Evolutionary conservation across 2,329 filamentous ascomycete species (phyloP).

Genomic region (Aaosphaeria arxii): DNA sequence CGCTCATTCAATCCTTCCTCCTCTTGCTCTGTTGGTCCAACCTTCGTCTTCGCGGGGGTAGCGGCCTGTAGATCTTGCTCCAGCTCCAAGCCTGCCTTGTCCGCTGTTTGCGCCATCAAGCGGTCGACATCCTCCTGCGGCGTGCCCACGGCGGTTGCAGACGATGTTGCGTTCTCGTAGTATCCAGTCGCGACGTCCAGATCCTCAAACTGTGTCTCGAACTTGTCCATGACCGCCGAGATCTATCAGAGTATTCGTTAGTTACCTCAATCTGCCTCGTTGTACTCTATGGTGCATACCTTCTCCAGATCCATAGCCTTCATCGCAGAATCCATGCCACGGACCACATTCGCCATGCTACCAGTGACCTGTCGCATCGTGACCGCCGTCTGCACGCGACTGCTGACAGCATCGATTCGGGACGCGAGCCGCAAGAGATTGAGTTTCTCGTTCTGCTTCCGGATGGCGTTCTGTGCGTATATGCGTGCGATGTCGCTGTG

Average conservation of each 20-base stretch:
- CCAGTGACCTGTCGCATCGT: slow-evolving; percentile 61
- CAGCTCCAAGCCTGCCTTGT: slow-evolving; percentile 82
- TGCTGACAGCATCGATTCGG: slow-evolving; percentile 59
- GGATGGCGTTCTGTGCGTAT: slow-evolving; percentile 62
- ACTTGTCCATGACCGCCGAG: slow-evolving; percentile 64
- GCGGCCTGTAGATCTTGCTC: slow-evolving; percentile 68
- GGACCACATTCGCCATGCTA: slow-evolving; percentile 61
- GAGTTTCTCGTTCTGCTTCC: slow-evolving; percentile 61
- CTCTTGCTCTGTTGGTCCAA: slow-evolving; percentile 71
- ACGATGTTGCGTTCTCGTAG: slow-evolving; percentile 81
- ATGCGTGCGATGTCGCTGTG: slow-evolving; percentile 62
- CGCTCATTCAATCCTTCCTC: slow-evolving; percentile 69
- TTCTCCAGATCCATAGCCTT: slow-evolving; percentile 63
- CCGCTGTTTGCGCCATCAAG: slow-evolving; percentile 78
- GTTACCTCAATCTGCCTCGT: not conserved
- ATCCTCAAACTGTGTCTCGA: slow-evolving; percentile 57
- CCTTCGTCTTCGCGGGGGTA: slow-evolving; percentile 54
- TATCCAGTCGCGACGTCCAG: slow-evolving; percentile 58
- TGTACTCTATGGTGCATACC: slow-evolving; percentile 37
- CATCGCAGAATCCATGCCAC: slow-evolving; percentile 61
- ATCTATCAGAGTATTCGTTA: slow-evolving; percentile 43
- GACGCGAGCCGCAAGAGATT: slow-evolving; percentile 57
- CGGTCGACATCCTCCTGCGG: slow-evolving; percentile 84
- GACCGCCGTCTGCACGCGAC: slow-evolving; percentile 60
- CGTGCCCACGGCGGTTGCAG: slow-evolving; percentile 71